A percentile compares a stretch with the other conserved stretches of the same genome.
These are phyloP conservation scores for Sporopachydermia cereana DNA, from an alignment of 1,139 yeast genomes.

Conservation along the genomic window DNA sequence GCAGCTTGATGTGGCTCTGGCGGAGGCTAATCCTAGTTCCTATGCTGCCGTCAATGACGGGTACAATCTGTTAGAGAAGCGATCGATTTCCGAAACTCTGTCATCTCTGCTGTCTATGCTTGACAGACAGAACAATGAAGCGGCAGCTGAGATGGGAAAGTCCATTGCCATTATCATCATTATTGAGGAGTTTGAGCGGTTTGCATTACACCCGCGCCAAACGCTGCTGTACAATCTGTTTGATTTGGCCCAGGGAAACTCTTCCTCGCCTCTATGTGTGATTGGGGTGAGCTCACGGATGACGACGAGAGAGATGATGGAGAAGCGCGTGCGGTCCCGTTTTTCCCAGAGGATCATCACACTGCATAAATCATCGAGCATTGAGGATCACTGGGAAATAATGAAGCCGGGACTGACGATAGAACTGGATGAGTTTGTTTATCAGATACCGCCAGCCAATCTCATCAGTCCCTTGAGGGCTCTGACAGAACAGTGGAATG, in stretches of 20 bases:
- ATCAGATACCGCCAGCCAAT: background rate
- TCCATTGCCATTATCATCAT: constrained; percentile 56
- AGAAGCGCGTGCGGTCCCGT: constrained; percentile 82
- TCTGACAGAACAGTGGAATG: background rate
- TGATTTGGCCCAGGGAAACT: constrained; percentile 68
- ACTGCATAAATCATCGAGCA: constrained; percentile 36
- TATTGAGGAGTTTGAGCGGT: constrained; percentile 77
- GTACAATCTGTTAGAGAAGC: constrained; percentile 27
- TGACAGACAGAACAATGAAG: constrained; percentile 25
- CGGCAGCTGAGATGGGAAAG: constrained; percentile 11
- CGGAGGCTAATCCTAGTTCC: constrained; percentile 9
- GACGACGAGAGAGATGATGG: constrained; percentile 69
- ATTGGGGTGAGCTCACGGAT: constrained; percentile 70
- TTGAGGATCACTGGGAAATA: constrained; percentile 24
- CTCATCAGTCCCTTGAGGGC: background rate
- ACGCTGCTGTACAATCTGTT: constrained; percentile 77
- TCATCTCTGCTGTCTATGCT: constrained; percentile 35
- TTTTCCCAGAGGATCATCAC: constrained; percentile 71
- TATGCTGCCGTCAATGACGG: constrained; percentile 7
- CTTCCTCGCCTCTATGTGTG: constrained; percentile 64
- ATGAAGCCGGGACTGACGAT: background rate
- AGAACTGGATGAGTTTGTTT: background rate
- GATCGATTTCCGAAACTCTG: constrained; percentile 42
- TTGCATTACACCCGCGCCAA: constrained; percentile 63
- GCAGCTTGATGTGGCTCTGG: constrained; percentile 50